Evolutionary conservation across 169 alveolate genomes (phyloP).

Genomic region (Perkinsus olseni): DNA sequence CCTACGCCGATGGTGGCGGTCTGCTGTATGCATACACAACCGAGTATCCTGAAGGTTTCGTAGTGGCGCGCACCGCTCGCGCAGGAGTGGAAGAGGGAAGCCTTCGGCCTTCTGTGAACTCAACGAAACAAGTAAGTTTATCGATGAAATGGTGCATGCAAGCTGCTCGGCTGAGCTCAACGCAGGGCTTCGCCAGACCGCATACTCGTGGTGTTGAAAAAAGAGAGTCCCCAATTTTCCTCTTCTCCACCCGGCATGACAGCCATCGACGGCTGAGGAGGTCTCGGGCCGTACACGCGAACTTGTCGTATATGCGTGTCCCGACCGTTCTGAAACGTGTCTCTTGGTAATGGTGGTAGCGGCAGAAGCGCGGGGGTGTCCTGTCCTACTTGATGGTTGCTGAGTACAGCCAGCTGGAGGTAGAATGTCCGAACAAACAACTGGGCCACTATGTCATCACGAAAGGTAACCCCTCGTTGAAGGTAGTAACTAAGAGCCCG

Average conservation of each 20-base stretch:
- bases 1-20: not conserved
- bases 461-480: not conserved
- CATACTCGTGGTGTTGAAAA: not conserved
- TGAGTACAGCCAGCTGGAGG: constrained; percentile 42
- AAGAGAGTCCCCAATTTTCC: not conserved
- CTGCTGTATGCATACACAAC: not conserved
- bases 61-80: too few species aligned
- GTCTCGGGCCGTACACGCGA: constrained; percentile 35
- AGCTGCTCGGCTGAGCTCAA: not conserved
- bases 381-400: constrained; percentile 24
- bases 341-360: not conserved
- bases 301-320: constrained; percentile 51
- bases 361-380: too few species aligned
- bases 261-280: constrained; percentile 8
- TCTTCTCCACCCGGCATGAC: not conserved
- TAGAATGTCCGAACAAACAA: constrained; percentile 35
- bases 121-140: not conserved
- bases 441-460: not conserved
- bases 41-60: too few species aligned
- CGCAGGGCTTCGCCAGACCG: not conserved
- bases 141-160: not conserved
- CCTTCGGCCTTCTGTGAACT: too few species aligned
- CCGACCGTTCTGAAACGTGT: constrained; percentile 39
- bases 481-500: not conserved
- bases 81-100: too few species aligned